Conservation (phyloP, 129 eudicot genomes). For the Artemisia argyi region DNA sequence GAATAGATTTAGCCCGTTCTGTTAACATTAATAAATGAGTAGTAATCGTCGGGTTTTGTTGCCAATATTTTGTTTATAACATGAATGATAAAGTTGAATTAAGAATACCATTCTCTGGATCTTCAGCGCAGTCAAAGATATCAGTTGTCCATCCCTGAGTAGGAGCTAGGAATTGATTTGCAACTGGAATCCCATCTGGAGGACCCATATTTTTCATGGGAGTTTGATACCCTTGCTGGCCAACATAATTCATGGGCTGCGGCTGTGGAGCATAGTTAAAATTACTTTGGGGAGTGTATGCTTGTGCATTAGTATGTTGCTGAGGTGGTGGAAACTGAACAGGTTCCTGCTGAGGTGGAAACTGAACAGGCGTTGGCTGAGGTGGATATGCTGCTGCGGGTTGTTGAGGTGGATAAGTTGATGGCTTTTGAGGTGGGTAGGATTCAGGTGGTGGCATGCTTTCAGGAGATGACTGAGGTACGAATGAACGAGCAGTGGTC, state of each 20-base stretch:
- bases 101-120: constrained; percentile 36
- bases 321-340: constrained; percentile 24
- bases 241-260: constrained; percentile 8
- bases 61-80: neutral
- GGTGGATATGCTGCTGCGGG: neutral
- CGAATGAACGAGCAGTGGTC: constrained; percentile 18
- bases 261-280: constrained; percentile 16
- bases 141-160: constrained; percentile 34
- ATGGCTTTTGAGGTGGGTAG: constrained; percentile 32
- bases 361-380: neutral
- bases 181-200: constrained; percentile 24
- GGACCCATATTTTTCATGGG: too few relatives aligned
- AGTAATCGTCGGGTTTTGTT: neutral
- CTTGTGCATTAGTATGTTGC: neutral
- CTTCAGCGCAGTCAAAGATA: constrained; percentile 38
- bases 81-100: neutral
- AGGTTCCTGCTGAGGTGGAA: constrained; percentile 25
- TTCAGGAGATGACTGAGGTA: constrained; percentile 25
- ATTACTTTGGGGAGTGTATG: constrained; percentile 20
- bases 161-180: constrained; percentile 30
- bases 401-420: constrained; percentile 23
- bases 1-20: too few relatives aligned
- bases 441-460: constrained; percentile 33
- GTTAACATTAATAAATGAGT: too few relatives aligned
- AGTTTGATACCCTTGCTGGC: constrained; percentile 11